These are phyloP conservation scores for Cordyceps cateniannulata DNA, from an alignment of 2,329 filamentous ascomycete genomes.

Conservation along the genomic window DNA sequence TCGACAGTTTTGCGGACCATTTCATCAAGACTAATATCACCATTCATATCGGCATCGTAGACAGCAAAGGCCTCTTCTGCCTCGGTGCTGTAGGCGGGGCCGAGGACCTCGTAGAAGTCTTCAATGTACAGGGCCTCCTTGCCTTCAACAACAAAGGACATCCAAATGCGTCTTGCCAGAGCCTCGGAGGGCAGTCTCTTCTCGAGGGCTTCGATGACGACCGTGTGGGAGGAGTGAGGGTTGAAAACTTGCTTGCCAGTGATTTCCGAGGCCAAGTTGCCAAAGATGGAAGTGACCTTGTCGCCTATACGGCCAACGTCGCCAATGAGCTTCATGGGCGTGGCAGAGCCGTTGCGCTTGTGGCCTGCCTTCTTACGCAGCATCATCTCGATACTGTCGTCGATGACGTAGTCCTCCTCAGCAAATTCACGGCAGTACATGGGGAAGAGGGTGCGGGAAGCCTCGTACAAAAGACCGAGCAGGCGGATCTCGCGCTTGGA, in stretches of 20 bases:
- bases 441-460: conserved; percentile 81
- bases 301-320: conserved; percentile 78
- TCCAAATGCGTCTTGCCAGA: conserved; percentile 92
- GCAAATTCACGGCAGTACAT: conserved; percentile 86
- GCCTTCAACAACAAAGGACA: conserved; percentile 93
- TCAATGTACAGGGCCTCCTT: conserved; percentile 71
- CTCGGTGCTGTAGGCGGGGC: conserved; percentile 62
- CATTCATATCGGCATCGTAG: conserved; percentile 83
- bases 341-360: conserved; percentile 53
- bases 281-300: conserved; percentile 88
- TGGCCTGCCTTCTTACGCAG: conserved; percentile 49
- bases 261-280: conserved; percentile 88
- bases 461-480: conserved; percentile 80
- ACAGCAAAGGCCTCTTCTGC: conserved; percentile 79
- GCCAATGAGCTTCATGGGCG: conserved; percentile 72
- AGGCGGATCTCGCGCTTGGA: conserved; percentile 83
- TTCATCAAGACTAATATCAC: conserved; percentile 90
- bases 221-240: conserved; percentile 79
- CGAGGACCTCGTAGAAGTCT: conserved; percentile 84
- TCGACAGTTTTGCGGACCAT: conserved; percentile 86
- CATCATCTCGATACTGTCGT: conserved; percentile 69
- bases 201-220: conserved; percentile 84
- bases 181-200: conserved; percentile 80
- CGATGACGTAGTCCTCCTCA: conserved; percentile 88
- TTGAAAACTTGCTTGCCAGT: conserved; percentile 96